Base-by-base conservation (phyloP, 495 filamentous ascomycete species). In the Pyronema omphalodes region DNA sequence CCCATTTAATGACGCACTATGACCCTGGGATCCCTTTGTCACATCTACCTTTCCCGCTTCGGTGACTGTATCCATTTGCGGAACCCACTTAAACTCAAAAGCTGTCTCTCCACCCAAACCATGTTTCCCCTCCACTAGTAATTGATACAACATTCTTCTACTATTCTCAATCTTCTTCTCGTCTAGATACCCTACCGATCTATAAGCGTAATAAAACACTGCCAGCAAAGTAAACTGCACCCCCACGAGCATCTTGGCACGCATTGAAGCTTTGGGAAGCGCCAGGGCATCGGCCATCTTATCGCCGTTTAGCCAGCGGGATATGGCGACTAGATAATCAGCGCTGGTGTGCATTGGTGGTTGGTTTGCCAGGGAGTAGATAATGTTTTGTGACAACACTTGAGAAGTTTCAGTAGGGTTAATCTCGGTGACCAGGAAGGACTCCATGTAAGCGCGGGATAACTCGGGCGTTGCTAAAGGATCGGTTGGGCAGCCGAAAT, bases 341-440 rank as follows among this genome's bases (percentile, higher is more conserved):
- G 66, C 67, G 3, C 77, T 77, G 11, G 78, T 74, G 55, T 78
- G 82, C 0, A 74, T 68, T 0, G 84, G 84, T 0, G 83, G 75
- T 6, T 75, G 76, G 18, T 69, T 68, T 58, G 79, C 71, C 1
- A 88, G 69, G 15, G 76, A 72, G 7, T 74, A 67, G 60, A 88
- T 80, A 64, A 88, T 83, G 62, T 89, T 88, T 60, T 80, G 78
- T 0, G 82, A 81, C 3, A 88, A 68, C 4, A 79, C 64, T 45
- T 72, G 71, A 3, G 76, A 79, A 19, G 73, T 79, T 3, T 71
- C 64, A 0, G 75, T 76, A 0, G 84, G 84, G 52, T 74, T 60
- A 39, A 88, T 70, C 63, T 87, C 82, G 6, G 77, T 69, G 14
- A 75, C 61, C 0, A 81, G 54, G 1, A 85, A 59, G 0, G 74